Evolutionary conservation across 805 yeast species (phyloP).

Genomic region (Zygosaccharomyces siamensis): DNA sequence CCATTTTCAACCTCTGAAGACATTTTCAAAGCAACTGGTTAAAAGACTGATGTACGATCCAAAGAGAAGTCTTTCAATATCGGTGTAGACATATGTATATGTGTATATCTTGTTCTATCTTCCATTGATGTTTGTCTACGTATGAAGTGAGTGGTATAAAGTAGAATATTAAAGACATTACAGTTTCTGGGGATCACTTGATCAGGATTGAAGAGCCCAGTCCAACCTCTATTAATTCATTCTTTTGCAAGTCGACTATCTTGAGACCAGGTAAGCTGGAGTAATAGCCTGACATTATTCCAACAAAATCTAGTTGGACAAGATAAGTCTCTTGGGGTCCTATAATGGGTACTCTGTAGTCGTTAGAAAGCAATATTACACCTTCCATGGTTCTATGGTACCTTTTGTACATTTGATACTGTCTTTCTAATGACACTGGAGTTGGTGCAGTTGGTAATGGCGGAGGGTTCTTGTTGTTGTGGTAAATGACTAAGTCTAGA

Average conservation of each 20-base stretch:
- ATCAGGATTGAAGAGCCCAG: slow-evolving; percentile 25
- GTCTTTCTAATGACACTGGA: slow-evolving; percentile 21
- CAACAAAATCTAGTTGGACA: slow-evolving; percentile 29
- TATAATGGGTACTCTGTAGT: slow-evolving; percentile 30
- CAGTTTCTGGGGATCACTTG: slow-evolving; percentile 11
- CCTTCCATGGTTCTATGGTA: slow-evolving; percentile 27
- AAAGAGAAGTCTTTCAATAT: background rate
- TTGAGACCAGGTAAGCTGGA: slow-evolving; percentile 31
- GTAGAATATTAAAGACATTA: background rate
- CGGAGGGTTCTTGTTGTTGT: slow-evolving; percentile 21
- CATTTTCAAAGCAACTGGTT: slow-evolving; percentile 3
- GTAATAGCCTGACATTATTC: slow-evolving; percentile 30
- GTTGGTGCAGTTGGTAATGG: slow-evolving; percentile 11
- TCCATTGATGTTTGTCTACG: background rate
- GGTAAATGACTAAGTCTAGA: slow-evolving; percentile 28
- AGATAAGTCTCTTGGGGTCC: slow-evolving; percentile 28
- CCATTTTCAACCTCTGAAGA: slow-evolving; percentile 10
- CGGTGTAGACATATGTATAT: background rate
- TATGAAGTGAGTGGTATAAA: slow-evolving; percentile 1
- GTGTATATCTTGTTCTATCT: background rate
- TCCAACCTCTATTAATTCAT: slow-evolving; percentile 32
- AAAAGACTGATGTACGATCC: background rate
- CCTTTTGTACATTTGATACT: slow-evolving; percentile 23
- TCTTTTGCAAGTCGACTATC: slow-evolving; percentile 29
- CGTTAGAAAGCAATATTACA: slow-evolving; percentile 32